These are phyloP conservation scores for Colletotrichum nymphaeae DNA, from an alignment of 2,329 filamentous ascomycete species.

Conservation along the genomic window DNA sequence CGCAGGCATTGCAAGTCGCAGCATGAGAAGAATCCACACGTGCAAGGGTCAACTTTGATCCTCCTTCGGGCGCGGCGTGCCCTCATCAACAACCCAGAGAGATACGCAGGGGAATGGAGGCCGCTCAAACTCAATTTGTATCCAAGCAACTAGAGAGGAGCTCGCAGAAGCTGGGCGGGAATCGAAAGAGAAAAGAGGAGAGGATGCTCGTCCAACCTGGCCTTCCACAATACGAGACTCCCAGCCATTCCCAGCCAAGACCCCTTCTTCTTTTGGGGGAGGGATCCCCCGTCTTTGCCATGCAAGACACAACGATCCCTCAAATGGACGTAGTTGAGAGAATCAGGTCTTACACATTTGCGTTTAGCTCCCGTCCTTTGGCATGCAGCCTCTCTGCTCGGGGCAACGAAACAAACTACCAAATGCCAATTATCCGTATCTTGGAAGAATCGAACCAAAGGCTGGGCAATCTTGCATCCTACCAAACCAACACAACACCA, in stretches of 20 bases:
- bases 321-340: neutral
- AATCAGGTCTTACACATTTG: neutral
- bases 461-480: neutral
- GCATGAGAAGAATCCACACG: constrained; percentile 1
- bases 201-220: neutral
- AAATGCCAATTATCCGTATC: neutral
- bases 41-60: neutral
- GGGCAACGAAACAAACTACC: neutral
- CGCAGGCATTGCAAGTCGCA: constrained; percentile 2
- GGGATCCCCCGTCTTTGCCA: neutral
- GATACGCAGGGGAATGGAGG: neutral
- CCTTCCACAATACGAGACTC: neutral
- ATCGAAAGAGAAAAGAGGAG: neutral
- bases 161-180: neutral
- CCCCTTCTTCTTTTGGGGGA: neutral
- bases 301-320: neutral
- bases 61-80: neutral
- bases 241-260: neutral
- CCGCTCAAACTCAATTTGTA: constrained; percentile 3
- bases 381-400: neutral
- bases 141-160: neutral
- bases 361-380: neutral
- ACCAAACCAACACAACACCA: neutral
- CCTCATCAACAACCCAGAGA: neutral
- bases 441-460: neutral